A percentile compares a stretch with the other conserved stretches of the same genome.
These are phyloP conservation scores for Hyaloscypha hepaticicola DNA, from an alignment of 495 filamentous ascomycete genomes.

Conservation along the genomic window DNA sequence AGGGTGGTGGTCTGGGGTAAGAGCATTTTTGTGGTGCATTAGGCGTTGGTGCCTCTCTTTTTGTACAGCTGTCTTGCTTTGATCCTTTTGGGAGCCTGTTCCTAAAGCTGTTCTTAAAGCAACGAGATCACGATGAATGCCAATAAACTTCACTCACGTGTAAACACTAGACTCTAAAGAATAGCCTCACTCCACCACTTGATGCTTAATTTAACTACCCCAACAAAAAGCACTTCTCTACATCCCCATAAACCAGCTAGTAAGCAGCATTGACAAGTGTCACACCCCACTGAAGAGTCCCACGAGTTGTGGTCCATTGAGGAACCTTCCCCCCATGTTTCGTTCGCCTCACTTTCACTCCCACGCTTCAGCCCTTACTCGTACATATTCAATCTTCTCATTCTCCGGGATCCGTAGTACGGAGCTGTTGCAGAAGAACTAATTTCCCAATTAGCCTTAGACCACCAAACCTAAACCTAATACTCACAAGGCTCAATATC, in stretches of 20 bases:
- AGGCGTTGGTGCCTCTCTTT: slow-evolving; percentile 1
- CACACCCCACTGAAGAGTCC: too few species aligned
- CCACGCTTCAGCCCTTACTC: background rate
- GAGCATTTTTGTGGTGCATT: background rate
- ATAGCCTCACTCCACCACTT: background rate
- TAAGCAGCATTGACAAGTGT: too few species aligned
- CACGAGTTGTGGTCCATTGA: background rate
- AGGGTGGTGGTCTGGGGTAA: background rate
- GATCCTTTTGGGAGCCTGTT: background rate
- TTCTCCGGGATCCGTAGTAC: background rate
- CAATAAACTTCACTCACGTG: background rate
- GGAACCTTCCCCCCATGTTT: background rate
- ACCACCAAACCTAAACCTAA: background rate
- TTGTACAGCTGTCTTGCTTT: background rate
- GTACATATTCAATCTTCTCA: too few species aligned
- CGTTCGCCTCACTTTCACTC: background rate
- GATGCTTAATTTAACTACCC: background rate
- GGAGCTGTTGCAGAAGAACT: background rate
- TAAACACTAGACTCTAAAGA: background rate
- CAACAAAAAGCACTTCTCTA: background rate
- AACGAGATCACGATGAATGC: background rate
- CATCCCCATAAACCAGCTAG: too few species aligned
- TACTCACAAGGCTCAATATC: background rate
- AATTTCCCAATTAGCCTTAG: background rate
- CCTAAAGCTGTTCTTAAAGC: background rate